phyloP scores from a whole-genome alignment of 139 green algal genomes.

The Auxenochlorella pyrenoidosa region DNA sequence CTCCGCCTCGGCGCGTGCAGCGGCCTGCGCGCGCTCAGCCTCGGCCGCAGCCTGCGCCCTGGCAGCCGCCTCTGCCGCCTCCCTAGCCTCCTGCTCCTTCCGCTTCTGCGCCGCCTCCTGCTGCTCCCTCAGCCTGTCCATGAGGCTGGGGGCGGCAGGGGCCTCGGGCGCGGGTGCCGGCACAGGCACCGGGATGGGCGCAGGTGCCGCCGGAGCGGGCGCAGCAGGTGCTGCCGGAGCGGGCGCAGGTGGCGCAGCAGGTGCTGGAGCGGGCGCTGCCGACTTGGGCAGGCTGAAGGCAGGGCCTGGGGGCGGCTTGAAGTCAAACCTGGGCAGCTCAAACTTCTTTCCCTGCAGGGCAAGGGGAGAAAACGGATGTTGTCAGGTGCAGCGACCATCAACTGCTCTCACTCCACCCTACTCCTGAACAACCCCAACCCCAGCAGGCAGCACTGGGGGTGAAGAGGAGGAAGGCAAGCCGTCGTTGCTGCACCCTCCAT shows the following conservation, averaged over 20 bases:
- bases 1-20: neutral
- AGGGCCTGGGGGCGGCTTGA: neutral
- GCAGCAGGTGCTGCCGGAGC: neutral
- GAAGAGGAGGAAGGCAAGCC: too few species aligned
- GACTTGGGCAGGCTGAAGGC: neutral
- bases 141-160: neutral
- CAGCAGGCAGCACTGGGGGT: too few species aligned
- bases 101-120: neutral
- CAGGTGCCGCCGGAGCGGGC: neutral
- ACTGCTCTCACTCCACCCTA: too few species aligned
- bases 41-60: neutral
- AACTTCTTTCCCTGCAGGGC: conserved; percentile 29
- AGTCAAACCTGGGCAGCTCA: conserved; percentile 15
- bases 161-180: neutral
- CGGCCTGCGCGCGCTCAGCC: neutral
- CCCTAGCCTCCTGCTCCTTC: neutral
- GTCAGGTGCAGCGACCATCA: neutral
- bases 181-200: neutral
- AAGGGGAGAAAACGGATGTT: neutral
- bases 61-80: neutral
- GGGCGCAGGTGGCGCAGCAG: neutral
- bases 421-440: too few species aligned
- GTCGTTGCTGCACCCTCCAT: too few species aligned
- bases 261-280: neutral
- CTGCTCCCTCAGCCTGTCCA: neutral